phyloP scores from a whole-genome alignment of 352 stramenopile species.

The Pythium biforme region DNA sequence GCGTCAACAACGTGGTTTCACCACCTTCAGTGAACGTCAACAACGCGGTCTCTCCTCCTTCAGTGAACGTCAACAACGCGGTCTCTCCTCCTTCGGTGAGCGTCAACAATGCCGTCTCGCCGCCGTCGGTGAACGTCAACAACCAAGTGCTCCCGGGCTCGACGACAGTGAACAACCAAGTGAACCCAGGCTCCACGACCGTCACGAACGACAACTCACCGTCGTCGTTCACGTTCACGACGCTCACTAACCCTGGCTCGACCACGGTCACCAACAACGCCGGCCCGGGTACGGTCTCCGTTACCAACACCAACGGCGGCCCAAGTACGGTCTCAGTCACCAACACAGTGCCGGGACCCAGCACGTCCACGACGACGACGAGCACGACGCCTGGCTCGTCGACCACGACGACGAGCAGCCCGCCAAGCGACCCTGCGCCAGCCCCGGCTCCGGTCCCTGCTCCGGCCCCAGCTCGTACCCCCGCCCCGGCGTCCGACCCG shows the following conservation, averaged over 20 bases:
- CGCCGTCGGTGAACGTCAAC: background rate
- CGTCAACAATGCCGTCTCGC: background rate
- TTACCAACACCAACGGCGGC: constrained; percentile 6
- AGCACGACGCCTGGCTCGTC: constrained; percentile 1
- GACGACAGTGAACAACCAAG: constrained; percentile 4
- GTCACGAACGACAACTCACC: constrained; percentile 2
- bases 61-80: background rate
- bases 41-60: background rate
- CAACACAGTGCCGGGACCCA: background rate
- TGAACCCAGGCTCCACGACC: constrained; percentile 1
- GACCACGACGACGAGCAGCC: background rate
- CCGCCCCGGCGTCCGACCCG: background rate
- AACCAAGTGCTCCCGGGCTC: constrained; percentile 5
- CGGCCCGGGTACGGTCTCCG: background rate
- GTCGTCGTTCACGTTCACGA: background rate
- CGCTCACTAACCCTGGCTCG: constrained; percentile 3
- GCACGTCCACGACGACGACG: background rate
- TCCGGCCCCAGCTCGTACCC: background rate
- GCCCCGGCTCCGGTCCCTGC: background rate
- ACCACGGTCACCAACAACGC: constrained; percentile 14
- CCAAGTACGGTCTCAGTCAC: background rate
- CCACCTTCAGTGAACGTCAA: background rate
- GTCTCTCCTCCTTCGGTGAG: background rate
- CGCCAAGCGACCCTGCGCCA: background rate
- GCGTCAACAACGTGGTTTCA: background rate